Conservation (phyloP, 1,139 yeast genomes). For the Yamadazyma sp. region DNA sequence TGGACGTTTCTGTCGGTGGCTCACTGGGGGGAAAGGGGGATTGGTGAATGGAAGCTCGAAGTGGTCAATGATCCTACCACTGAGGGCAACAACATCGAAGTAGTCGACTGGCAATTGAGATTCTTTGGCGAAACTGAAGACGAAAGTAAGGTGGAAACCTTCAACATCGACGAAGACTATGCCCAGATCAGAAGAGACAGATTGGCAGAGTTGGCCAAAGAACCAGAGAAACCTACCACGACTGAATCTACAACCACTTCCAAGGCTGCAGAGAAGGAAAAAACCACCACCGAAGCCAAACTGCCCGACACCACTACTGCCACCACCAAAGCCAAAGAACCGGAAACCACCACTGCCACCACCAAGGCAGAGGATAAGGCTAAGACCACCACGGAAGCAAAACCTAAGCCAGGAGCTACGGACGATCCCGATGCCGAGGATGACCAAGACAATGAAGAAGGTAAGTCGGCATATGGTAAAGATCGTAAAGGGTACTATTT, state of each 20-base stretch:
- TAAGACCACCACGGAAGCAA: slow-evolving; percentile 5
- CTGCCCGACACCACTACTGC: not conserved
- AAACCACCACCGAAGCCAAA: slow-evolving; percentile 2
- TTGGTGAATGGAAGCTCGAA: slow-evolving; percentile 79
- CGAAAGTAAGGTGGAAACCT: slow-evolving; percentile 55
- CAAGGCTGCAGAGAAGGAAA: no score
- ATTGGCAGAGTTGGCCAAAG: slow-evolving; percentile 12
- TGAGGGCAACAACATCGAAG: slow-evolving; percentile 38
- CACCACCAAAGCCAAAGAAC: slow-evolving; percentile 3
- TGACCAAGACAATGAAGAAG: slow-evolving; percentile 24
- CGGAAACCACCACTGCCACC: slow-evolving; percentile 6
- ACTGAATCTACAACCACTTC: slow-evolving; percentile 3
- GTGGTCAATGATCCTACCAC: slow-evolving; percentile 39
- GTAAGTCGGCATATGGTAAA: slow-evolving; percentile 29
- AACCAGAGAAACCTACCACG: slow-evolving; percentile 1
- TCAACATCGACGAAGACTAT: slow-evolving; percentile 41
- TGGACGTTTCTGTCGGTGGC: slow-evolving; percentile 99
- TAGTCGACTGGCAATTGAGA: slow-evolving; percentile 73
- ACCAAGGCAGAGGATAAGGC: slow-evolving; percentile 1
- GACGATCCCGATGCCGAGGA: slow-evolving; percentile 15
- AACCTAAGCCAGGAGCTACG: not conserved
- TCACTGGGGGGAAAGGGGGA: slow-evolving; percentile 91
- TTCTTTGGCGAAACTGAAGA: slow-evolving; percentile 81
- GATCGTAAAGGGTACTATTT: slow-evolving; percentile 59
- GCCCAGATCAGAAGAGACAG: slow-evolving; percentile 39